Evolutionary conservation across 2,329 filamentous ascomycete species (phyloP), one percentile per base, ranked within the genome.

Genomic region (Beauveria sp.): DNA sequence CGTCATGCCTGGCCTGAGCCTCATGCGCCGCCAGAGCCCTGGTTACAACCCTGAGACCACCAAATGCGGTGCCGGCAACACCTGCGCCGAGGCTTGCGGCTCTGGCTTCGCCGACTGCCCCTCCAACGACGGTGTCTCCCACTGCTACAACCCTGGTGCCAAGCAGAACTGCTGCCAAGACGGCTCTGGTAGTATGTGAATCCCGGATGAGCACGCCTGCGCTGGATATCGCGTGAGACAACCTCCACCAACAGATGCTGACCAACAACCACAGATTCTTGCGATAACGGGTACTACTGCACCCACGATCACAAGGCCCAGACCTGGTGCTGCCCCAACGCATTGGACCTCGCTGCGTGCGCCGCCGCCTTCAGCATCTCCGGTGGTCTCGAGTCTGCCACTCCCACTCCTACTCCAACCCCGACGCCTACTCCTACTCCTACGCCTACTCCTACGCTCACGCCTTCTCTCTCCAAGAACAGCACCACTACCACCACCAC

Each of bases 301-400:
- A 79, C 82, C n/a, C 75, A 79, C 66, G 79, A 86, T 69, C 70
- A 72, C 58, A 67, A 71, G 50, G 71, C 73, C 59, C 74, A 78
- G 61, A 86, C 84, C 40, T 81, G 81, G 76, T 88, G 85, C 77
- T 88, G 85, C 73, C 83, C 83, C 47, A 73, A 85, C 49, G 77
- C 74, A 63, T 76, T 82, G 77, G 75, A 79, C 64, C 75, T 86
- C 54, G 72, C 72, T 28, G 72, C 80, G 51, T 88, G 85, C 72
- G 84, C 85, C 61, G 72, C 74, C 58, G 76, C 78, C 38, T 82
- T 81, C 58, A 72, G 72, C 49, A 79, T 87, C 60, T 72, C 76
- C 56, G 77, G 77, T 55, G 75, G 79, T 64, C 76, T 78, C 28
- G 70, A 77, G 60, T 69, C 73, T 51, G 71, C 75, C 10, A 72